These are phyloP conservation scores for Aspergillus carbonarius DNA, from an alignment of 2,329 filamentous ascomycete genomes.

Conservation along the genomic window DNA sequence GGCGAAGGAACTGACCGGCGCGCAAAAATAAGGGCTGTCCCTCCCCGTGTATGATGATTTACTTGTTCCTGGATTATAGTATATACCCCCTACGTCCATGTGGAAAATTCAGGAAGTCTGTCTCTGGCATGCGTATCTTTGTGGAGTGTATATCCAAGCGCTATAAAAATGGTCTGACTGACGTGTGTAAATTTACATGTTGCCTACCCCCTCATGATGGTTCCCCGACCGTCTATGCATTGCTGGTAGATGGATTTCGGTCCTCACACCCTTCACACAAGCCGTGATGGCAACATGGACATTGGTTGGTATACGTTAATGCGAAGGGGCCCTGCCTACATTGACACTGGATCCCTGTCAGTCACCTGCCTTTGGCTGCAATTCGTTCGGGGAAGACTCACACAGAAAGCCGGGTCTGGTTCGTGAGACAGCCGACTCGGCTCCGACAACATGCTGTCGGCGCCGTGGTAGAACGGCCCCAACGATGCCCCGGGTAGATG, in stretches of 20 bases:
- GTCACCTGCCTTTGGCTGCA: neutral
- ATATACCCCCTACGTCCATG: slow-evolving; percentile 1
- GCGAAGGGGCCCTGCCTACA: slow-evolving; percentile 10
- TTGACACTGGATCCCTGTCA: slow-evolving; percentile 9
- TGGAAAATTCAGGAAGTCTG: neutral
- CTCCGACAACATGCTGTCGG: neutral
- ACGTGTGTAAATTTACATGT: neutral
- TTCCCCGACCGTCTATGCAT: neutral
- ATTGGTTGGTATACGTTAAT: slow-evolving; percentile 3
- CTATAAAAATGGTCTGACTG: neutral
- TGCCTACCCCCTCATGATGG: neutral
- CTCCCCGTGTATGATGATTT: neutral
- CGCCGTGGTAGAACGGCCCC: neutral
- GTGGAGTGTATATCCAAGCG: neutral
- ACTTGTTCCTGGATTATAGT: neutral
- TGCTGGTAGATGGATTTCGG: neutral
- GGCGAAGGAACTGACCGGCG: slow-evolving; percentile 33
- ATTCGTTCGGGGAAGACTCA: neutral
- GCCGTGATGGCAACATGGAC: slow-evolving; percentile 6
- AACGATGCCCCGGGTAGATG: neutral
- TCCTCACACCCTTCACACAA: slow-evolving; percentile 6
- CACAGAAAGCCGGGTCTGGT: neutral
- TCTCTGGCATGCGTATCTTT: neutral
- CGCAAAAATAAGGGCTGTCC: slow-evolving; percentile 23
- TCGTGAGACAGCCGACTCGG: neutral